Percentiles rank a stretch among this genome's conserved stretches.
These are phyloP conservation scores for Bolboschoenus planiculmis DNA, from an alignment of 176 grass and related monocot species.

Conservation along the genomic window DNA sequence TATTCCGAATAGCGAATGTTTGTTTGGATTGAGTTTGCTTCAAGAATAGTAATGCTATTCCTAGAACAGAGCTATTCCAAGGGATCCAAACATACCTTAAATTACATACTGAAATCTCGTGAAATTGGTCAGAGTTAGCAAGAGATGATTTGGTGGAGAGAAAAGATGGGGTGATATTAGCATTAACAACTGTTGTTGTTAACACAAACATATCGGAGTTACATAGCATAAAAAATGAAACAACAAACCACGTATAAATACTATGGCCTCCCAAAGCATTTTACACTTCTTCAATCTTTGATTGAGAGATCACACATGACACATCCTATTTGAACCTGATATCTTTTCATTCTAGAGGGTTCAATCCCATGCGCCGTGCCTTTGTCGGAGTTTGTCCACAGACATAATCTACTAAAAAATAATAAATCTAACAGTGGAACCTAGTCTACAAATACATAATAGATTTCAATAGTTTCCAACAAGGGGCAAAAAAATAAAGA, in stretches of 20 bases:
- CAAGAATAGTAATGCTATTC: no score
- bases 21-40: no score
- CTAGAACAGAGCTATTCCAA: no score
- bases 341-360: background rate
- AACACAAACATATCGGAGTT: background rate
- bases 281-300: background rate
- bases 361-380: background rate
- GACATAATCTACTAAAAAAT: background rate
- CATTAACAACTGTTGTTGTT: no score
- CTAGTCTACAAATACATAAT: slow-evolving; percentile 1
- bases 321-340: background rate
- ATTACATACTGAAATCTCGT: no score
- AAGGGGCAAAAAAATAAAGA: background rate
- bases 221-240: background rate
- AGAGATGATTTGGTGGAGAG: no score
- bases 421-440: background rate
- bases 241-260: background rate
- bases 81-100: no score
- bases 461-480: background rate
- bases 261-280: background rate
- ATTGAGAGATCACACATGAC: background rate
- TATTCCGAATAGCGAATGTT: no score
- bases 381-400: no score
- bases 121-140: no score
- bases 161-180: no score